A percentile compares a stretch with the other conserved stretches of the same genome.
Evolutionary conservation across 108 stramenopile species (phyloP).

Genomic region (Pseudonitzschia multistriata): DNA sequence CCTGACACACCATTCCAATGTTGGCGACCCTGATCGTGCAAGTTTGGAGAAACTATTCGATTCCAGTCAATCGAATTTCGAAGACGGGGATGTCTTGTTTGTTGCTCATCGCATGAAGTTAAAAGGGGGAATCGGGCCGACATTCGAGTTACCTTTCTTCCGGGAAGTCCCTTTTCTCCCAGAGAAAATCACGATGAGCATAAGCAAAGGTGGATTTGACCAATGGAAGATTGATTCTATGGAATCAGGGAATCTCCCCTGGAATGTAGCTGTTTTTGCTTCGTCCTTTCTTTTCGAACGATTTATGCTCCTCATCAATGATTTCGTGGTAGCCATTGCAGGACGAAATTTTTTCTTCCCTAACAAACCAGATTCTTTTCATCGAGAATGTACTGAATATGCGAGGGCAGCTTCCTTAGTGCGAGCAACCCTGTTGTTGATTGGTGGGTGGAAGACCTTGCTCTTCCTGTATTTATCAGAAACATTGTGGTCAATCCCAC

Average conservation of each 20-base stretch:
- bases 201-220: constrained; percentile 62
- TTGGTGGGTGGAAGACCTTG: constrained; percentile 65
- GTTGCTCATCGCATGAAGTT: constrained; percentile 82
- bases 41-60: constrained; percentile 59
- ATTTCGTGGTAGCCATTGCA: constrained; percentile 61
- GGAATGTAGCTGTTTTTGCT: constrained; percentile 53
- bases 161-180: background rate
- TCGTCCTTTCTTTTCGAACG: constrained; percentile 66
- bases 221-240: constrained; percentile 34
- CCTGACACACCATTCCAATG: constrained; percentile 63
- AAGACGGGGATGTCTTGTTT: constrained; percentile 82
- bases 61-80: constrained; percentile 58
- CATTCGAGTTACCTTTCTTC: constrained; percentile 24
- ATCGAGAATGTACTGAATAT: constrained; percentile 63
- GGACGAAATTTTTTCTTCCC: constrained; percentile 74
- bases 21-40: constrained; percentile 53
- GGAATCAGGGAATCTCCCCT: constrained; percentile 33
- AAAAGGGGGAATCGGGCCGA: constrained; percentile 62
- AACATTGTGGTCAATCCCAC: constrained; percentile 74
- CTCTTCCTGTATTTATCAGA: constrained; percentile 68
- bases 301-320: constrained; percentile 65
- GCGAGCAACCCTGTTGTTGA: constrained; percentile 37
- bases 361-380: constrained; percentile 73
- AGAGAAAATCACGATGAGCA: constrained; percentile 38
- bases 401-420: constrained; percentile 51